A percentile compares a stretch with the other conserved stretches of the same genome.
Evolutionary conservation across 192 early-diverging fungal species (phyloP).

Genomic region (Haplosporangium gracile): DNA sequence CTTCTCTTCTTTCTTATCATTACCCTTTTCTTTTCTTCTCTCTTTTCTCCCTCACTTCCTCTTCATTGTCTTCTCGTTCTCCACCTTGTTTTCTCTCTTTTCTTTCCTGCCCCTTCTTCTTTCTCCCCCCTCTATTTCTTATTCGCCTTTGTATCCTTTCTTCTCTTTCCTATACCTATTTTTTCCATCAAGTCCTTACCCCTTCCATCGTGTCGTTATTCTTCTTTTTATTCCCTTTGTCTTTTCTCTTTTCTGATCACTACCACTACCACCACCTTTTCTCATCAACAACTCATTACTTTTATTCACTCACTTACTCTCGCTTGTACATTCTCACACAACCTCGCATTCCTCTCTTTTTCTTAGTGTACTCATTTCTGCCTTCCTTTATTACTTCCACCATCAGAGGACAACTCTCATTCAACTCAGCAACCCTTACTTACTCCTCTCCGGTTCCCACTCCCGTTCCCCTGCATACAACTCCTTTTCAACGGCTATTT

Average conservation of each 20-base stretch:
- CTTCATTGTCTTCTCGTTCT: background rate
- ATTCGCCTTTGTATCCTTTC: background rate
- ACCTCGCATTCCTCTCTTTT: background rate
- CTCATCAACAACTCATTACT: background rate
- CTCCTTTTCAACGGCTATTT: background rate
- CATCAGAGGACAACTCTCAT: too few relatives aligned
- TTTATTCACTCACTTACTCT: background rate
- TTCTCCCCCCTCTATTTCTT: background rate
- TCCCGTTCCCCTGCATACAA: background rate
- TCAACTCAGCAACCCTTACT: too few relatives aligned
- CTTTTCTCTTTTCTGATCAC: background rate
- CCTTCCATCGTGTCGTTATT: background rate
- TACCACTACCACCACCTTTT: background rate
- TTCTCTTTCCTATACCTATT: background rate
- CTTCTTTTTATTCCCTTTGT: background rate
- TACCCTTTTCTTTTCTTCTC: background rate
- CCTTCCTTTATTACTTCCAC: too few relatives aligned
- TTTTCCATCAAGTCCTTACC: background rate
- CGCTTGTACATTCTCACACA: background rate
- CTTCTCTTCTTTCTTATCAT: background rate
- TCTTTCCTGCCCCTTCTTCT: background rate
- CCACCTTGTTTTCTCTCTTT: background rate
- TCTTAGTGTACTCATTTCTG: background rate
- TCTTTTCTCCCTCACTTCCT: background rate
- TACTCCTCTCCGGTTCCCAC: background rate